phyloP scores from a whole-genome alignment of 225 moss, liverwort and hornwort species.

The Bryoerythrophyllum caledonicum region DNA sequence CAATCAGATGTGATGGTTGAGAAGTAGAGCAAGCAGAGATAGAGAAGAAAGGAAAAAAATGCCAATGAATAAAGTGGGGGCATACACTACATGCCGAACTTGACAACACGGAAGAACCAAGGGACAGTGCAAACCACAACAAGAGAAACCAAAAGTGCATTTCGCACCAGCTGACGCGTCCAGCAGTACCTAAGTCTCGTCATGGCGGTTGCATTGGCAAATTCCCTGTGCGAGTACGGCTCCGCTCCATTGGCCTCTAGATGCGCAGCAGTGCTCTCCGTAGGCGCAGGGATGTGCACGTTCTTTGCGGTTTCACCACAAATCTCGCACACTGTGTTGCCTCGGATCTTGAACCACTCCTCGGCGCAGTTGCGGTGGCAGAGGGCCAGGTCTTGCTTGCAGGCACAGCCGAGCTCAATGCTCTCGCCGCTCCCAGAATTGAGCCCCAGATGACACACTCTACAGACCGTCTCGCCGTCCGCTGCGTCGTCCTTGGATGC shows the following conservation, averaged over 20 bases:
- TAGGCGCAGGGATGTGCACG: slow-evolving; percentile 32
- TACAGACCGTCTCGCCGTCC: slow-evolving; percentile 50
- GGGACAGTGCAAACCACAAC: slow-evolving; percentile 58
- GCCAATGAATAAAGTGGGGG: background rate
- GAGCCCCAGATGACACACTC: slow-evolving; percentile 58
- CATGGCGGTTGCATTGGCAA: slow-evolving; percentile 29
- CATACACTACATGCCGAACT: slow-evolving; percentile 33
- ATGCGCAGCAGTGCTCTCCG: slow-evolving; percentile 18
- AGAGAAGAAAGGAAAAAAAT: background rate
- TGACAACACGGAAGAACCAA: slow-evolving; percentile 61
- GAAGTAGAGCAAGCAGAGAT: background rate
- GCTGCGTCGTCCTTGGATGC: slow-evolving; percentile 35
- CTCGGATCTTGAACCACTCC: slow-evolving; percentile 69
- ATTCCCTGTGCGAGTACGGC: slow-evolving; percentile 12
- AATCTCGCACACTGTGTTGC: slow-evolving; percentile 63
- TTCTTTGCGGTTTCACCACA: slow-evolving; percentile 62
- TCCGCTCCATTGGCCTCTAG: slow-evolving; percentile 28
- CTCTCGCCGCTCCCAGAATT: slow-evolving; percentile 44
- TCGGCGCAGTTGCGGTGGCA: slow-evolving; percentile 60
- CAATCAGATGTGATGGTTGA: too few relatives aligned
- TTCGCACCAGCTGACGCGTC: slow-evolving; percentile 46
- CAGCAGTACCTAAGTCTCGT: slow-evolving; percentile 59
- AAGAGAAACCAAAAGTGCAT: slow-evolving; percentile 44
- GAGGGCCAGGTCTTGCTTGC: slow-evolving; percentile 59
- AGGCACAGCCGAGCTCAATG: slow-evolving; percentile 61